Evolutionary conservation across 1,284 basidiomycete genomes (phyloP).

Genomic region (Pholiota adiposa): DNA sequence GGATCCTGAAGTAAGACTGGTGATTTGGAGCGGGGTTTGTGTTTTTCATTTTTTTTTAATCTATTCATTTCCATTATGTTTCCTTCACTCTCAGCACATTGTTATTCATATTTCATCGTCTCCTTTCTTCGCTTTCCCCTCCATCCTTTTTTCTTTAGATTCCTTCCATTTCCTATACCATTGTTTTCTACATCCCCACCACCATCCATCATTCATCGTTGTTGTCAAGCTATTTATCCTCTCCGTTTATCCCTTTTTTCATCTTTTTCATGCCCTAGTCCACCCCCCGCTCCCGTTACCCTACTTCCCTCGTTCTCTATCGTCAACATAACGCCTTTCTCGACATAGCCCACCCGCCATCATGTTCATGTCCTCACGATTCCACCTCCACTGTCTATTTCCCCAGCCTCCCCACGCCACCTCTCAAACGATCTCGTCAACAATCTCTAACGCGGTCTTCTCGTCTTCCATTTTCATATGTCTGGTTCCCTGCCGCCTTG

Average conservation of each 20-base stretch:
- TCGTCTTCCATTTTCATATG: neutral
- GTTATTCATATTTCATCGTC: too few relatives aligned
- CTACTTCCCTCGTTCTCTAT: neutral
- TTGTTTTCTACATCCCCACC: neutral
- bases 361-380: neutral
- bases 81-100: neutral
- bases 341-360: neutral
- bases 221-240: neutral
- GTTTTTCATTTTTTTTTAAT: neutral
- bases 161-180: neutral
- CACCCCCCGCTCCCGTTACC: neutral
- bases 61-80: too few relatives aligned
- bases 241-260: neutral
- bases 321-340: neutral
- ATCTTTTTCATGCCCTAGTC: neutral
- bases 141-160: neutral
- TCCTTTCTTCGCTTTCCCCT: neutral
- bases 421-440: too few relatives aligned
- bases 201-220: neutral
- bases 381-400: neutral
- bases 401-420: too few relatives aligned
- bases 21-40: neutral
- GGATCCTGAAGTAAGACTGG: conserved; percentile 47
- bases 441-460: too few relatives aligned
- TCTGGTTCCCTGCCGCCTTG: neutral